phyloP scores from a whole-genome alignment of 2,329 filamentous ascomycete species.

The Pseudogymnoascus destructans region DNA sequence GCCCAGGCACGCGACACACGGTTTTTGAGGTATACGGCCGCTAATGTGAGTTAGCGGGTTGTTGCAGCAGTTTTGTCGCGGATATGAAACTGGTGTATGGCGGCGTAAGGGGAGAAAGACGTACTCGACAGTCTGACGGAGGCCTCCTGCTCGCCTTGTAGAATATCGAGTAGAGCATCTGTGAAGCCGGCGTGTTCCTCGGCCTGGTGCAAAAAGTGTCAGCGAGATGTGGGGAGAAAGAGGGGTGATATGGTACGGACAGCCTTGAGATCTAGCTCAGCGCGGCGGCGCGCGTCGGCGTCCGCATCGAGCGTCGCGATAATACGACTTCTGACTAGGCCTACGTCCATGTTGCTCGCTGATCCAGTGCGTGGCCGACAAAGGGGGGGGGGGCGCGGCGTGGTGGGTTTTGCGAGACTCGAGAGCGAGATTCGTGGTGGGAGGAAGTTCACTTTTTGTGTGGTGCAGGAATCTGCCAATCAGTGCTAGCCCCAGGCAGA shows the following conservation, averaged over 20 bases:
- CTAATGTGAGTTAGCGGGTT: constrained; percentile 33
- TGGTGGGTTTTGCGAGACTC: constrained; percentile 9
- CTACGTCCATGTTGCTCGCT: constrained; percentile 49
- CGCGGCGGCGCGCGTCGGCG: constrained; percentile 60
- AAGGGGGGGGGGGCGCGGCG: not conserved
- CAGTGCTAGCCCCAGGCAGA: constrained; percentile 1
- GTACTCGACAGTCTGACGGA: constrained; percentile 80
- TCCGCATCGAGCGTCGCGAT: constrained; percentile 62
- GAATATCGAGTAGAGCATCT: constrained; percentile 78
- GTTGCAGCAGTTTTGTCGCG: constrained; percentile 11
- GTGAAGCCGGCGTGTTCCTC: constrained; percentile 84
- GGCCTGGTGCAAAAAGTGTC: constrained; percentile 42
- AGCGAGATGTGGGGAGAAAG: constrained; percentile 14
- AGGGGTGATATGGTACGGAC: constrained; percentile 36
- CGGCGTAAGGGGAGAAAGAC: constrained; percentile 27
- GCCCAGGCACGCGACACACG: constrained; percentile 88
- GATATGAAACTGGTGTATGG: constrained; percentile 23
- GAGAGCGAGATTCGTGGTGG: constrained; percentile 5
- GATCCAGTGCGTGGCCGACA: constrained; percentile 8
- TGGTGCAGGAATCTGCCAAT: constrained; percentile 7
- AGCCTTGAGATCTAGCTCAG: constrained; percentile 71
- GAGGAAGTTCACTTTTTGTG: constrained; percentile 8
- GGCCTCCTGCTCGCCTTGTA: constrained; percentile 76
- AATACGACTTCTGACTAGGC: constrained; percentile 63
- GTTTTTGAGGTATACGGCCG: constrained; percentile 96